phyloP scores from a whole-genome alignment of 2,329 filamentous ascomycete genomes.

The Xylaria sp. region DNA sequence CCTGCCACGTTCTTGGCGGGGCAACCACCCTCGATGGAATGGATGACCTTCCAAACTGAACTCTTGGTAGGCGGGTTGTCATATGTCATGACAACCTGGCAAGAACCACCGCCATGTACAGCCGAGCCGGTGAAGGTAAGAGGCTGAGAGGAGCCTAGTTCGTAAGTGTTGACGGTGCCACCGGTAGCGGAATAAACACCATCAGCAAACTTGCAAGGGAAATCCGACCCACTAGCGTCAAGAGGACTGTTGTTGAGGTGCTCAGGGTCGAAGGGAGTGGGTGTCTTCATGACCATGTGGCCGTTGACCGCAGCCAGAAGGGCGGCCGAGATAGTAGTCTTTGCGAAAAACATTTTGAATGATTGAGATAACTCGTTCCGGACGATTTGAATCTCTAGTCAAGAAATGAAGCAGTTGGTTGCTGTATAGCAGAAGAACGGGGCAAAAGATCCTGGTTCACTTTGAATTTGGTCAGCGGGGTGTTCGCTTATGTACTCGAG shows the following conservation, averaged over 20 bases:
- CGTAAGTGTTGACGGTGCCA: slow-evolving; percentile 62
- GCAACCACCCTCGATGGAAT: slow-evolving; percentile 86
- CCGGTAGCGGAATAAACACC: slow-evolving; percentile 51
- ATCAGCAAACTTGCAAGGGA: slow-evolving; percentile 76
- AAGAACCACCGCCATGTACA: slow-evolving; percentile 89
- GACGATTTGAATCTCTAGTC: slow-evolving; percentile 45
- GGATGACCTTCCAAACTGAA: slow-evolving; percentile 85
- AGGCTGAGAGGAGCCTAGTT: slow-evolving; percentile 64
- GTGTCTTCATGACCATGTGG: slow-evolving; percentile 77
- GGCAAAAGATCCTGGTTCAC: slow-evolving; percentile 19
- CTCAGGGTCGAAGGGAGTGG: slow-evolving; percentile 63
- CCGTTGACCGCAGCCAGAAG: slow-evolving; percentile 67
- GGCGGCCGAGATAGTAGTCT: slow-evolving; percentile 58
- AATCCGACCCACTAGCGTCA: slow-evolving; percentile 64
- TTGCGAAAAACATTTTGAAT: slow-evolving; percentile 58
- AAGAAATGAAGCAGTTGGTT: slow-evolving; percentile 35
- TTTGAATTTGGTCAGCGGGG: slow-evolving; percentile 8
- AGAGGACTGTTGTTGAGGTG: slow-evolving; percentile 68
- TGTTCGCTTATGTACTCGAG: slow-evolving; percentile 9
- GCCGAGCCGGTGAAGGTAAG: slow-evolving; percentile 74
- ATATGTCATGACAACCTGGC: slow-evolving; percentile 85
- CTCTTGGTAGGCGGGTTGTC: slow-evolving; percentile 70
- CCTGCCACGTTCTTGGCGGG: slow-evolving; percentile 64
- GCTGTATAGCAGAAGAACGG: slow-evolving; percentile 32
- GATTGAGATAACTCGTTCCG: slow-evolving; percentile 48